Evolutionary conservation across 805 yeast genomes (phyloP), one percentile per base, ranked within the genome.

Genomic region (Debaryomyces maramus): DNA sequence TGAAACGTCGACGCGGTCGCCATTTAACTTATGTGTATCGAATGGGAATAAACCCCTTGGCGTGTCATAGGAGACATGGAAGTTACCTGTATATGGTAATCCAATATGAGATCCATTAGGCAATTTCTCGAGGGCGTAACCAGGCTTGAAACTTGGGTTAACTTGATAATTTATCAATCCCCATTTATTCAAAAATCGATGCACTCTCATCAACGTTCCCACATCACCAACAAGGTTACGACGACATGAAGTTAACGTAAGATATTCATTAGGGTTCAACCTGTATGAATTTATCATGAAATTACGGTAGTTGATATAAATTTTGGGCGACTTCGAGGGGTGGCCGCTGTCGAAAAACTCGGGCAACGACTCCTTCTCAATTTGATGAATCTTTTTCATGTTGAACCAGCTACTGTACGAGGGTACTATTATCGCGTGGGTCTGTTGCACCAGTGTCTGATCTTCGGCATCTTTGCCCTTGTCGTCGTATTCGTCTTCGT

Each of bases 11-110:
- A 59, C 57, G 62, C 70, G 24, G 16, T 83, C 80, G 3, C 79
- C 72, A 9, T 82, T 79, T 32, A 83, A 77, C 45, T 83, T 84
- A 63, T 80, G 86, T 19, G 90, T 80, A 58, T 88, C 90, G 64
- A 88, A 90, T 14, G 97, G 97, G 58, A 88, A 89, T 52, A 88
- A 67, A 0, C 97, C 97, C 47, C 95, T 73, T 35, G 97, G 97
- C 0, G 96, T 86, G 60, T 90, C 97, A 54, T 80, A 81, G 43
- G 79, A 82, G 2, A 87, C 83, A 39, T 81, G 77, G 65, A 81
- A 88, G 49, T 83, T 87, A 7, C 88, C 89, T 2, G 88, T 80
- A 51, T 73, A 80, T 16, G 89, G 90, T 32, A 88, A 85, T 7
- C 72, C 72, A 18, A 65, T 71, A 55, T 56, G 65, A 17, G 57